phyloP scores from a whole-genome alignment of 805 yeast genomes.

The Zygosaccharomyces bisporus region DNA sequence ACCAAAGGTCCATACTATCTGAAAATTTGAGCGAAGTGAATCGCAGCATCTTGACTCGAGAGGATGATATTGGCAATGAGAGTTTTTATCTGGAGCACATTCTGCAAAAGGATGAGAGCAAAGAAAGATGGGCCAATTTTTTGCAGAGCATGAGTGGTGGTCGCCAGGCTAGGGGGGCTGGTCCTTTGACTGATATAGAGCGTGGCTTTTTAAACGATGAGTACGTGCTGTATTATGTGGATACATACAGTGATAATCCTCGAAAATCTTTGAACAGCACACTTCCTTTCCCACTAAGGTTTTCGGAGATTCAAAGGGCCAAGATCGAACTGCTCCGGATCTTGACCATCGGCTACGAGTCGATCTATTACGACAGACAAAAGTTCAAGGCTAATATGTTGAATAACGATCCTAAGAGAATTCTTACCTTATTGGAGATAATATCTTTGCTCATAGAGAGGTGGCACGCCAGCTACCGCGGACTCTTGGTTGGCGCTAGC shows the following conservation, averaged over 20 bases:
- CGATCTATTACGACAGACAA: conserved; percentile 66
- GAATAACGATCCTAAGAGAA: conserved; percentile 53
- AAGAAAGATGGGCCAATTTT: conserved; percentile 26
- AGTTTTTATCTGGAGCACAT: conserved; percentile 32
- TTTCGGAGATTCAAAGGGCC: conserved; percentile 65
- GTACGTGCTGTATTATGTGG: conserved; percentile 28
- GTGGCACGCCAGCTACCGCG: conserved; percentile 68
- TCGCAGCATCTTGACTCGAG: conserved; percentile 32
- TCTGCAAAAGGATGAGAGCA: conserved; percentile 23
- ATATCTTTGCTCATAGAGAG: conserved; percentile 71
- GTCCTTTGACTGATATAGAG: conserved; percentile 23
- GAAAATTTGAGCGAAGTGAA: conserved; percentile 64
- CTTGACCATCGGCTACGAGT: conserved; percentile 76
- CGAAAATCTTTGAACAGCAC: conserved; percentile 9
- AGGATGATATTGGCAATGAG: conserved; percentile 34
- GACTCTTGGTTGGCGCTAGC: conserved; percentile 44
- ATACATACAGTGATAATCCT: conserved; percentile 5
- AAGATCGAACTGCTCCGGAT: conserved; percentile 76
- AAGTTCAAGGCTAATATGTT: conserved; percentile 40
- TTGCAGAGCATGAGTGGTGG: conserved; percentile 15
- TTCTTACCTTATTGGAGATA: conserved; percentile 65
- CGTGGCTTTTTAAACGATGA: conserved; percentile 36
- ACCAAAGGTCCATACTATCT: conserved; percentile 72
- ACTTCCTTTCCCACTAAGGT: conserved; percentile 40
- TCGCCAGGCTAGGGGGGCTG: conserved; percentile 6